Evolutionary conservation across 2,329 filamentous ascomycete genomes (phyloP), one percentile per base, ranked within the genome.

Genomic region (Fusarium proliferatum): DNA sequence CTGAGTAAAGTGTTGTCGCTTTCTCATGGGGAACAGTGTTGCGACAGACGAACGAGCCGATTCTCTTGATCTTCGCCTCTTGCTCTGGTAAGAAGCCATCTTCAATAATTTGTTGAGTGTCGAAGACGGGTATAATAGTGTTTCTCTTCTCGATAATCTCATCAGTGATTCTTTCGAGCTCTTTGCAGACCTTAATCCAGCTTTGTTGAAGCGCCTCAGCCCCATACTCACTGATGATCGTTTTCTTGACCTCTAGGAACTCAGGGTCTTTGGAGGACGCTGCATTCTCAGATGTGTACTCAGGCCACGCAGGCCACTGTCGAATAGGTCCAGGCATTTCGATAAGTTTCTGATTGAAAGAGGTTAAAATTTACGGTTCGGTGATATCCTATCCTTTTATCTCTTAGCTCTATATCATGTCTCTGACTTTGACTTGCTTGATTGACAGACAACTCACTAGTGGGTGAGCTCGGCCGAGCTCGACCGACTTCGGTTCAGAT

Each of bases 391-490:
- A 30, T 26, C 19, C 41, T 49, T 49, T 51, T 36, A 49, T 59
- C 42, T 59, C 33, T n/a, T 59, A 38, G 30, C 10, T 38, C 11
- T 19, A 28, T 13, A 9, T 38, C 23, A 6, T 17, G 30, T 34
- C 30, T 58, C 13, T 28, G 19, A 15, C 17, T 28, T 36, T 9
- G 13, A 17, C 28, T n/a, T 28, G 34, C 19, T 12, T 28, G 9
- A 26, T 21, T 58, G 13, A 34, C 13, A 10, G 28, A 12, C 2
- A 9, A 11, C 19, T 21, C 7, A n/a, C 55, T 38, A 36, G 41
- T 11, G 56, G 56, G 56, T 51, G 30, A 59, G 42, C 33, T 51
- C 56, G 56, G 41, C 42, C 56, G 56, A 51, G 42, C 56, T 59
- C 56, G 56, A 34, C 56, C 56, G 56, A 59, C 41, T 51, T 49